phyloP scores from a whole-genome alignment of 2,329 filamentous ascomycete species.

The Botryosphaeria dothidea region DNA sequence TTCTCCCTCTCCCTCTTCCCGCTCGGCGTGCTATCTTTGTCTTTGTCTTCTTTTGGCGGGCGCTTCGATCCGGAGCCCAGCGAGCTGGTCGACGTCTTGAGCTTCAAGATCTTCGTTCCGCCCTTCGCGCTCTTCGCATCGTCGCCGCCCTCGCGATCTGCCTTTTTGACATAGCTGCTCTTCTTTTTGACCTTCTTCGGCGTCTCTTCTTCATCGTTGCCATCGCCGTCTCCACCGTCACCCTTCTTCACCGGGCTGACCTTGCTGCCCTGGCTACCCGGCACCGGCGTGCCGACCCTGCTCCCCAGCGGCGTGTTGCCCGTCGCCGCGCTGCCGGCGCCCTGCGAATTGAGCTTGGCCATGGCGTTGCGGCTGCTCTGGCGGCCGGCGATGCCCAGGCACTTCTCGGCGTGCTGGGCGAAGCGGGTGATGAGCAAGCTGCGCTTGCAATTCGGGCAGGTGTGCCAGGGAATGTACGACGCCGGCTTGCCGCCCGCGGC shows the following conservation, averaged over 20 bases:
- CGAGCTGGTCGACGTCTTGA: background rate
- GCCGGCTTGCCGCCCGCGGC: constrained; percentile 49
- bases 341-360: constrained; percentile 38
- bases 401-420: constrained; percentile 63
- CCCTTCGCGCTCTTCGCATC: constrained; percentile 38
- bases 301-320: constrained; percentile 47
- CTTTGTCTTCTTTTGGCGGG: constrained; percentile 21
- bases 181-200: constrained; percentile 54
- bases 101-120: constrained; percentile 28
- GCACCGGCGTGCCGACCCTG: constrained; percentile 43
- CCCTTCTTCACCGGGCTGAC: constrained; percentile 32
- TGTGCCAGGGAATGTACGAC: constrained; percentile 54
- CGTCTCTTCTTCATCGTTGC: constrained; percentile 38
- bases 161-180: constrained; percentile 41
- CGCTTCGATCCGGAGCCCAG: constrained; percentile 1
- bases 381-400: constrained; percentile 58
- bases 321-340: constrained; percentile 36
- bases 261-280: constrained; percentile 34
- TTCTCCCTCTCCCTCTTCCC: background rate
- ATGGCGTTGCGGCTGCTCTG: constrained; percentile 52
- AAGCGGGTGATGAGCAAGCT: constrained; percentile 63
- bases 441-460: constrained; percentile 62
- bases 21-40: constrained; percentile 21
- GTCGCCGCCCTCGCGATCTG: constrained; percentile 32
- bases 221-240: constrained; percentile 25